Base-by-base conservation (phyloP, 2,329 filamentous ascomycete genomes). In the Xylaria sp. region DNA sequence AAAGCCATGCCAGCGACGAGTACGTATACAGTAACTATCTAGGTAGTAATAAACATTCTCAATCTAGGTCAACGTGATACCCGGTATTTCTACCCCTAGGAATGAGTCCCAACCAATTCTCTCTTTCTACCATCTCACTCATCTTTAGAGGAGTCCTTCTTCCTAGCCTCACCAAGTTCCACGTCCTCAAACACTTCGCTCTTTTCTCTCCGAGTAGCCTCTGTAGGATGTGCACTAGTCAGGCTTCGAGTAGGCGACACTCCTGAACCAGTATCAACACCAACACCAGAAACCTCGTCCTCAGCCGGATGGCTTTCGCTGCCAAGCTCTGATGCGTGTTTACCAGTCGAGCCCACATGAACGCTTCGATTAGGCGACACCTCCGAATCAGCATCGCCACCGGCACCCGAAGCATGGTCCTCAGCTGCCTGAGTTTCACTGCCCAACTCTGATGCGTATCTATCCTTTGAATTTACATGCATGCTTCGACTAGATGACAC, bases 161-260 rank as follows among this genome's bases (percentile, higher is more conserved):
- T 57, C 46, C 18, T 39, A 30, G 50, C 35, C 19, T 19, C 54
- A 30, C 18, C 42, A 4, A 59, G 39, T 6, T 61, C 47, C 44
- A 59, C 52, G 13, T 65, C 63, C 46, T 65, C 61, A 49, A 63
- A 58, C 8, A 34, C 52, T 48, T 51, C 23, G 54, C 62, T 30
- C 55, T 51, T 37, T n/a, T 49, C 44, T 56, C 47, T 10, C 13
- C 16, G n/a, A 54, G 49, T 30, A 49, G 19, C 52, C 55, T 57
- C 44, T 3, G 34, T 19, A 16, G 34, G 46, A 30, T 57, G 39
- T 30, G 16, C 34, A 6, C 30, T 44, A 6, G 18, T 5, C 49
- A 53, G 37, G 19, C 34, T 18, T 18, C 11, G 37, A 11, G 54
- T 59, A 44, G 42, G 13, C 23, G 50, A n/a, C 35, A 49, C 34